Evolutionary conservation across 2,329 filamentous ascomycete genomes (phyloP), one percentile per base, ranked within the genome.

Genomic region (Lithohypha guttulata): DNA sequence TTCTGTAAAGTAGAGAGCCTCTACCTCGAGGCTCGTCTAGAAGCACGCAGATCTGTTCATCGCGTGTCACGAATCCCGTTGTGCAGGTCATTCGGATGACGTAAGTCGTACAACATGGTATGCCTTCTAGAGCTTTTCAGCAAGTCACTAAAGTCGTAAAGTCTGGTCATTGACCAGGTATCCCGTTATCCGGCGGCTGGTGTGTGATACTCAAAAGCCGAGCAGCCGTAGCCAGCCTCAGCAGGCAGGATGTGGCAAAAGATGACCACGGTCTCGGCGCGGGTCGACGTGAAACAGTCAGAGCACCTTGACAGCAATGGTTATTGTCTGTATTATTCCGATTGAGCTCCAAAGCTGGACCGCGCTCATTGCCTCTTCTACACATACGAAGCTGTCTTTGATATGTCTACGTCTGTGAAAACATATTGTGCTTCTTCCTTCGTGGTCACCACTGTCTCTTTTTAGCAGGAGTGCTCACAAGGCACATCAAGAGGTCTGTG

Each of bases 41-140:
- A n/a, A n/a, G n/a, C n/a, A n/a, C n/a, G n/a, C n/a, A n/a, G n/a
- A n/a, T n/a, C n/a, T n/a, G n/a, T n/a, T n/a, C n/a, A n/a, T n/a
- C n/a, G n/a, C n/a, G n/a, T n/a, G n/a, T n/a, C n/a, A n/a, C n/a
- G n/a, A n/a, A n/a, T n/a, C n/a, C n/a, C 31, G 9, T 5, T 5
- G 22, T 39, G 35, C 35, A 31, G 31, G 27, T 39, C 35, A 39
- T 39, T 21, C 18, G 7, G 18, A 39, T 30, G 27, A 39, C 26
- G 35, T 27, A 39, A 39, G 19, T 25, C 15, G 15, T 23, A 35
- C 18, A 23, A 21, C 33, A 17, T 25, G 20, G 33, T n/a, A 10
- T n/a, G 13, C 15, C 13, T 7, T 9, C 11, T 22, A 8, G 15
- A 20, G n/a, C n/a, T 25, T 15, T 5, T 3, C 21, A 9, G 7